Base-by-base conservation (phyloP, 805 yeast genomes). In the Candida stauntonica region DNA sequence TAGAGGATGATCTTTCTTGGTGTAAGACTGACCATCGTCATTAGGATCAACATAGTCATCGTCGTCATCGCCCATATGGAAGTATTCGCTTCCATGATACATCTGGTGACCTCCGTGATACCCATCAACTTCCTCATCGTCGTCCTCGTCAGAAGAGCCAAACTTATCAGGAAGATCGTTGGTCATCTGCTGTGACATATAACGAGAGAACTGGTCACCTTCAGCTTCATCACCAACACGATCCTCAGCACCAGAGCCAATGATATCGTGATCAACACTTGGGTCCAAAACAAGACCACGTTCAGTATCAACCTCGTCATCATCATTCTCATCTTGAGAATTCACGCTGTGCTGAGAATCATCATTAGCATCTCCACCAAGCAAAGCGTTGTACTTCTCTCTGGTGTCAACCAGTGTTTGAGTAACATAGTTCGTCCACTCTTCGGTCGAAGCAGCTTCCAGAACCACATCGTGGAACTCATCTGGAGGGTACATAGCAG, bases 381-480 rank as follows among this genome's bases (percentile, higher is more conserved):
- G 70, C 23, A 91, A 83, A 9, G 96, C 88, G 61, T 91, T 93
- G 62, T 93, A 93, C 64, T 88, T 89, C 58, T 88, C 95, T 48
- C 99, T 73, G 3, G 95, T 87, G 52, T 86, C 95, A 45, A 83
- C 85, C 45, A 93, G 68, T 1, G 87, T 81, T 42, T 83, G 81
- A 42, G 81, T 81, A 7, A 87, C 95, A 59, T 91, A 93, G 33
- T 77, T 71, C 36, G 77, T 77, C 98, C 98, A 89, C 11, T 70
- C 75, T 4, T 68, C 69, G 7, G 58, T 48, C 8, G 59, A 50
- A 17, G 52, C 48, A 12, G 76, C 76, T 33, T 62, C 61, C 15
- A 60, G 43, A 5, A 62, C 57, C 14, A 56, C 51, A 29, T 58
- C 58, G 38, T 73, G 57, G 27, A 55, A 47, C 2, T 54, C 29